Evolutionary conservation across 148 eudicot genomes (phyloP), one percentile per base, ranked within the genome.

Genomic region (Nepenthes gracilis): DNA sequence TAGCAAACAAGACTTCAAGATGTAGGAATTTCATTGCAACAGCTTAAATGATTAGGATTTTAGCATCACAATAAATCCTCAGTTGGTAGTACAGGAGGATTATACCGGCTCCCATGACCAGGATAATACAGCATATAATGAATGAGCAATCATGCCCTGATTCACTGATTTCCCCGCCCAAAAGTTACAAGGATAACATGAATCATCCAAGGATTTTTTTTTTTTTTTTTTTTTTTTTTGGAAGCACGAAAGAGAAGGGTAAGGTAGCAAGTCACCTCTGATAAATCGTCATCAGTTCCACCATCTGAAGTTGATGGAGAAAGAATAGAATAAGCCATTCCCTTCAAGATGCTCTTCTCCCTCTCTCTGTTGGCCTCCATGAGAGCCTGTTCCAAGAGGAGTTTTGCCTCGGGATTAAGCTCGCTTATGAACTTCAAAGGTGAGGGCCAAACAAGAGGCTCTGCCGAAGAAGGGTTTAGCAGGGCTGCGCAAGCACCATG

Each of bases 381-480:
- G 58, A 93, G 60, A 32, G 99, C 99, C 35, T 58, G 62, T 63
- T 93, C 99, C 40, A 93, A 74, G 33, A 93, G 75, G 73, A 74
- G 76, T 75, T 93, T 93, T 11, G 99, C 92, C 34, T 86, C 97
- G 2, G 84, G 76, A 60, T 89, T 93, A 48, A 93, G 97, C 40
- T 93, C 95, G 32, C 97, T 84, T 50, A 93, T 93, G 70, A 93
- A 93, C 73, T 93, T 93, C 72, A 93, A 69, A 9, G 97, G 97
- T 43, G 99, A 86, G 55, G 99, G 99, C 99, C 99, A 93, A 8
- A 89, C 95, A 60, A 93, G 87, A 74, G 97, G 99, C 82, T 89
- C 99, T 6, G 99, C 89, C 4, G 99, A 79, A 40, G 90, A 78
- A 33, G 99, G 99, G 66, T 93, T 83, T 67, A 93, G 62, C 77